Conservation (phyloP, 176 grass and related monocot species). For the Triticum aestivum region DNA sequence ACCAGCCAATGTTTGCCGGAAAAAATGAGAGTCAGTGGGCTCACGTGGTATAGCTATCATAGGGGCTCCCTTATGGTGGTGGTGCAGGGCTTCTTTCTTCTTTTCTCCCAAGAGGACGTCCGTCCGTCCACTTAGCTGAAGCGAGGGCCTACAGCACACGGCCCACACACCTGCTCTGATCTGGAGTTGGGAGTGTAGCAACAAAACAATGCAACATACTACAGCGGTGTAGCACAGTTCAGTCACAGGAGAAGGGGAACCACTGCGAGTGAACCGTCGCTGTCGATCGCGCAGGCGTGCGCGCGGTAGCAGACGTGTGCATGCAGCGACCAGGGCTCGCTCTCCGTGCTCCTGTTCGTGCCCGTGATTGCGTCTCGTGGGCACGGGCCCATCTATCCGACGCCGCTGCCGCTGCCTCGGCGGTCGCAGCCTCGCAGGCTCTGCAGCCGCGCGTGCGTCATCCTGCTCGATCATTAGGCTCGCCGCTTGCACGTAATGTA, state of each 20-base stretch:
- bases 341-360: not conserved
- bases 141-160: constrained; percentile 15
- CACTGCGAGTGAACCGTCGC: not conserved
- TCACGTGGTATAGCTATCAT: constrained; percentile 30
- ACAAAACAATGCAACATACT: not conserved
- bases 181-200: not conserved
- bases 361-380: not conserved
- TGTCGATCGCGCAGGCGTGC: not conserved
- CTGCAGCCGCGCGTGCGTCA: not conserved
- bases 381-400: not conserved
- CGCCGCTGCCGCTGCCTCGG: not conserved
- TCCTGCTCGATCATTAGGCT: not conserved
- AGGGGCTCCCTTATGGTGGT: not conserved
- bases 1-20: too few species aligned
- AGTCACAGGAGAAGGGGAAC: not conserved
- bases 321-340: not conserved
- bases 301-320: not conserved
- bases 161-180: not conserved
- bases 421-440: not conserved
- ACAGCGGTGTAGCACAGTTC: not conserved
- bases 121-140: constrained; percentile 21
- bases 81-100: not conserved
- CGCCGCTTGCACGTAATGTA: not conserved
- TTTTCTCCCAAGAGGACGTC: not conserved
- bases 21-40: too few species aligned